These are phyloP conservation scores for Aureoboletus auriporus DNA, from an alignment of 768 basidiomycete genomes.

Conservation along the genomic window DNA sequence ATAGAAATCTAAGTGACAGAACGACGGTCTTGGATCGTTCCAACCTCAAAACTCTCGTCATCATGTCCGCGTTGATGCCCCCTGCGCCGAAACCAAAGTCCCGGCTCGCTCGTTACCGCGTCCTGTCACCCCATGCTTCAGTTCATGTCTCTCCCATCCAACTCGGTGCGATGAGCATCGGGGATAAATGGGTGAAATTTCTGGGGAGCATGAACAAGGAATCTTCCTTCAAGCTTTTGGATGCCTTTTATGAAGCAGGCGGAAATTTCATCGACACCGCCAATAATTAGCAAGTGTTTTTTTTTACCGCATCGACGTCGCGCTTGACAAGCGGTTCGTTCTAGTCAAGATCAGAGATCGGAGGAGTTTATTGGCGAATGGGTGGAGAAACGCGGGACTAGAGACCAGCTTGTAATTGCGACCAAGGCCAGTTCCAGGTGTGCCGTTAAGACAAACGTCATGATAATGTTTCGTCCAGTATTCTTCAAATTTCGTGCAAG, in stretches of 20 bases:
- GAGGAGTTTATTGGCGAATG: constrained; percentile 53
- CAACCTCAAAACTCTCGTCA: neutral
- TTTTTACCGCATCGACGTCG: neutral
- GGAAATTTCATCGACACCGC: constrained; percentile 52
- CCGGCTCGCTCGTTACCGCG: constrained; percentile 33
- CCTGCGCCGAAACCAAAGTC: constrained; percentile 29
- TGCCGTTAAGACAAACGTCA: neutral
- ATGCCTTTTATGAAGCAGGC: constrained; percentile 40
- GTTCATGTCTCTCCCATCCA: constrained; percentile 45
- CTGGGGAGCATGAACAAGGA: constrained; percentile 41
- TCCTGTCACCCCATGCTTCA: constrained; percentile 38
- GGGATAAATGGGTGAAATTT: constrained; percentile 33
- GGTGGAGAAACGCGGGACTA: constrained; percentile 38
- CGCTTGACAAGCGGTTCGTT: neutral
- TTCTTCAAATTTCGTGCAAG: constrained; percentile 16
- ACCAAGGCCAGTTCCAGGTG: constrained; percentile 32
- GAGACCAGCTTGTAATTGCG: constrained; percentile 47
- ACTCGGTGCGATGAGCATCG: constrained; percentile 47
- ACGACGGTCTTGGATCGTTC: too few species aligned
- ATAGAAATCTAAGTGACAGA: neutral
- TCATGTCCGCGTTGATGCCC: constrained; percentile 1
- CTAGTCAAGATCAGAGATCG: constrained; percentile 50
- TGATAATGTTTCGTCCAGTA: constrained; percentile 13
- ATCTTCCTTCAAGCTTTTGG: constrained; percentile 42
- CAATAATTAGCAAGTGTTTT: constrained; percentile 36